A percentile compares a stretch with the other conserved stretches of the same genome.
Evolutionary conservation across 768 basidiomycete genomes (phyloP).

Genomic region (Pulveroboletus sp.): DNA sequence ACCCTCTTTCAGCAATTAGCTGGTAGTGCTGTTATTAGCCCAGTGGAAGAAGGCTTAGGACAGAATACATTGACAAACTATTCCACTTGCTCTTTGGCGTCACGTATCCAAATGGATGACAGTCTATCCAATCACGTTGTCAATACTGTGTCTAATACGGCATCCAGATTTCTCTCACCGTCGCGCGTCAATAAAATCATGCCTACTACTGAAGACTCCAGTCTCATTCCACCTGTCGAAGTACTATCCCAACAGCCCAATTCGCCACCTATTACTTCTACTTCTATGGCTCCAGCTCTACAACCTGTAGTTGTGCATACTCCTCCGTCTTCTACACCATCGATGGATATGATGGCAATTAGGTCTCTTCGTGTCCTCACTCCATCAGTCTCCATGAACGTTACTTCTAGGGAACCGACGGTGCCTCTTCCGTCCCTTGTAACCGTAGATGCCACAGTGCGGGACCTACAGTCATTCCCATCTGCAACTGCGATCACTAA

Average conservation of each 20-base stretch:
- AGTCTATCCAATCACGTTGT: not conserved
- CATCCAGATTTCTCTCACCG: not conserved
- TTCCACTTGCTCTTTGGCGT: slow-evolving; percentile 15
- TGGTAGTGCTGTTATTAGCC: not conserved
- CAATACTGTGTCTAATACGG: not conserved
- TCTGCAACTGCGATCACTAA: not conserved
- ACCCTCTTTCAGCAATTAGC: slow-evolving; percentile 21
- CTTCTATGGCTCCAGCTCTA: slow-evolving; percentile 3
- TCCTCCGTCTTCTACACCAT: not conserved
- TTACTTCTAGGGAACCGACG: not conserved
- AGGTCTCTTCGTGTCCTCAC: not conserved
- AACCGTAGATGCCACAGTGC: not conserved
- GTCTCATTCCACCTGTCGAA: slow-evolving; percentile 31
- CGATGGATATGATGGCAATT: not conserved
- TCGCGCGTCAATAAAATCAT: not conserved
- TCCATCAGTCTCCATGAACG: not conserved
- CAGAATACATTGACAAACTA: slow-evolving; percentile 5
- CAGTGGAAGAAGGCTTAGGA: not conserved
- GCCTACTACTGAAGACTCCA: not conserved
- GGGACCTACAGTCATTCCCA: not conserved
- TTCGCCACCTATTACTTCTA: slow-evolving; percentile 15
- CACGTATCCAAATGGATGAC: slow-evolving; percentile 21
- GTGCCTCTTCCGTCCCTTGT: not conserved
- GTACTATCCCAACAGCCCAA: slow-evolving; percentile 17
- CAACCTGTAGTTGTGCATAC: not conserved